These are phyloP conservation scores for Amanita pseudoporphyria DNA, from an alignment of 768 basidiomycete species.

Conservation along the genomic window DNA sequence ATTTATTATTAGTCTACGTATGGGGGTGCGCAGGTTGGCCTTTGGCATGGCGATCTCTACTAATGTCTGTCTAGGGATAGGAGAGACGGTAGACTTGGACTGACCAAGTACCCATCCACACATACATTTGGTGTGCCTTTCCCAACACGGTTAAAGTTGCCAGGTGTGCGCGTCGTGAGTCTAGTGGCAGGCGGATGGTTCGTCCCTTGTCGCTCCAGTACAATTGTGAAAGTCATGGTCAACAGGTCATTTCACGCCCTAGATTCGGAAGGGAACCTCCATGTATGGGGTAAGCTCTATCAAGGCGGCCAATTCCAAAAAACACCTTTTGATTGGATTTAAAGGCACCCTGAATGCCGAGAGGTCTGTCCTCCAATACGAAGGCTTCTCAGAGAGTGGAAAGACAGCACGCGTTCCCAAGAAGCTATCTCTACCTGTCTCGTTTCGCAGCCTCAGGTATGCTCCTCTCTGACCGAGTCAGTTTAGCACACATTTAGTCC, in stretches of 20 bases:
- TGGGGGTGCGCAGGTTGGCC: slow-evolving; percentile 32
- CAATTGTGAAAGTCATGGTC: neutral
- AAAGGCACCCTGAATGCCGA: slow-evolving; percentile 55
- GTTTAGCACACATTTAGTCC: neutral
- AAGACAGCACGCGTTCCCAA: slow-evolving; percentile 45
- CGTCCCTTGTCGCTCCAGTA: slow-evolving; percentile 15
- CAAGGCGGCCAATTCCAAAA: slow-evolving; percentile 1
- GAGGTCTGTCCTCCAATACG: slow-evolving; percentile 26
- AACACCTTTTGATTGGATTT: slow-evolving; percentile 3
- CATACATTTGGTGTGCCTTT: slow-evolving; percentile 39
- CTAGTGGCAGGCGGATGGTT: slow-evolving; percentile 80
- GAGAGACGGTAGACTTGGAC: slow-evolving; percentile 55
- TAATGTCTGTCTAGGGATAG: slow-evolving; percentile 35
- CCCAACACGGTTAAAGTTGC: slow-evolving; percentile 54
- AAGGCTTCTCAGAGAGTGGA: slow-evolving; percentile 48
- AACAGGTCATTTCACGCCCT: slow-evolving; percentile 81
- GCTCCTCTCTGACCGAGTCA: slow-evolving; percentile 1
- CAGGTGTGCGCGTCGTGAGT: slow-evolving; percentile 54
- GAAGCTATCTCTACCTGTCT: slow-evolving; percentile 46
- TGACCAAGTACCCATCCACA: slow-evolving; percentile 25
- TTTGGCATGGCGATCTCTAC: slow-evolving; percentile 1
- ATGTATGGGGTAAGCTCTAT: slow-evolving; percentile 65
- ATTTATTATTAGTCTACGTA: slow-evolving; percentile 30
- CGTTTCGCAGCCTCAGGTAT: slow-evolving; percentile 60
- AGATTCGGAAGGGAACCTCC: slow-evolving; percentile 61